Conservation (phyloP, 352 stramenopile genomes). For the Phytophthora chlamydospora region DNA sequence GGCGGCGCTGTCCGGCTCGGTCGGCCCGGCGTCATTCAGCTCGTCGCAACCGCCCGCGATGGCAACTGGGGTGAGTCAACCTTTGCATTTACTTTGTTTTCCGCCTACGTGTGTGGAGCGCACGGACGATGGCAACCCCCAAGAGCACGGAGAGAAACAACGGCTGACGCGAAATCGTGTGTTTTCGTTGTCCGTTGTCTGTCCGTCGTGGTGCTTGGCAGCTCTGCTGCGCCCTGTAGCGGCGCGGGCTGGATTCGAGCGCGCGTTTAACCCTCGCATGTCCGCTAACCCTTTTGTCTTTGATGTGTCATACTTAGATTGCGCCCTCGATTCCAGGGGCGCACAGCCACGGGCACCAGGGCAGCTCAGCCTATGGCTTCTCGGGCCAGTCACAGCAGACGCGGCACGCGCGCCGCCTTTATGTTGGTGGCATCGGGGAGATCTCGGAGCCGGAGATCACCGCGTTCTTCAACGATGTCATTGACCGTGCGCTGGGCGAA, state of each 20-base stretch:
- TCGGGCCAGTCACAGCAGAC: conserved; percentile 90
- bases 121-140: conserved; percentile 19
- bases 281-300: conserved; percentile 41
- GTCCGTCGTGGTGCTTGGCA: conserved; percentile 37
- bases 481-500: conserved; percentile 84
- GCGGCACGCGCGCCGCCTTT: conserved; percentile 95
- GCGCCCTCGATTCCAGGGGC: conserved; percentile 7
- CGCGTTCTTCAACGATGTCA: conserved; percentile 93
- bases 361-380: conserved; percentile 22
- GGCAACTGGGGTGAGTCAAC: conserved; percentile 30
- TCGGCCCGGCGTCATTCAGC: conserved; percentile 71
- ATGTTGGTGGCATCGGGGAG: conserved; percentile 93
- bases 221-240: conserved; percentile 25
- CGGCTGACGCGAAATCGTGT: conserved; percentile 52
- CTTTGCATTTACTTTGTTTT: conserved; percentile 6
- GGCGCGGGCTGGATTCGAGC: conserved; percentile 22
- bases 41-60: conserved; percentile 33
- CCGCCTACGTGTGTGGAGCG: conserved; percentile 1
- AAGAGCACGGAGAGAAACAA: conserved; percentile 41
- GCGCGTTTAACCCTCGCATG: conserved; percentile 19
- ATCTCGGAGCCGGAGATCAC: conserved; percentile 88
- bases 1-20: conserved; percentile 62
- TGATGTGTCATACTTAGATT: conserved; percentile 34
- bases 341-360: conserved; percentile 34
- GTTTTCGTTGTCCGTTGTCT: conserved; percentile 67